Base-by-base conservation (phyloP, 1,284 basidiomycete genomes). In the Takashimella tepidaria region DNA sequence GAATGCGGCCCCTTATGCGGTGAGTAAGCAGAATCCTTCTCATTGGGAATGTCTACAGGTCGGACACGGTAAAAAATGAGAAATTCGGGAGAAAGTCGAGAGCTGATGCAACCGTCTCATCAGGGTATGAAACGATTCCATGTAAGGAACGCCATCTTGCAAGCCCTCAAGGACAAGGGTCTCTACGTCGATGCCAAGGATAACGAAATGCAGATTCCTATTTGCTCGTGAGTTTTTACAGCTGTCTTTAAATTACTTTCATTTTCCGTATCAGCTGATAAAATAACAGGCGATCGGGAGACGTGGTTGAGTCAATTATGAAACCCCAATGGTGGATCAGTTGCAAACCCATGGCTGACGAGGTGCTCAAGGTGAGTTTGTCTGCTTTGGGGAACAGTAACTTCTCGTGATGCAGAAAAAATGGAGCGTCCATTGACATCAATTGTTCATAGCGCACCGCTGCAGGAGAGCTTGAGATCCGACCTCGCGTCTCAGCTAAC, bases 281-380 rank as follows among this genome's bases (percentile, higher is more conserved):
- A 21, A n/a, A 31, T 42, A 49, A 13, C 56, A 91, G 87, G 92
- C n/a, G 93, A 80, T 95, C 91, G 2, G 95, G 95, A 3, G 96
- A 98, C 72, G 77, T 98, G 50, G 97, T 98, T 62, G 96, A 98
- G 76, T 89, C 90, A 5, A 80, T 98, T 37, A 81, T 98, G 70
- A 98, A 98, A 77, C 96, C 96, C 0, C 96, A 99, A 72, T 98
- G 96, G 96, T 99, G 93, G 93, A 89, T 98, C 47, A 85, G 87
- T 76, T 96, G 92, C 79, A 86, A 90, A 73, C 88, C 89, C 1
- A 80, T 98, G 51, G 92, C 95, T 0, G 87, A 92, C 58, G 90
- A 92, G 64, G 90, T 88, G 13, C 82, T 97, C 69, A 85, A 86
- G 79, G 89, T 89, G 37, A 51, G 70, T 57, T 23, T 31, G 12